Conservation (phyloP, 371 early-diverging fungal species). For the Apophysomyces trapeziformis region DNA sequence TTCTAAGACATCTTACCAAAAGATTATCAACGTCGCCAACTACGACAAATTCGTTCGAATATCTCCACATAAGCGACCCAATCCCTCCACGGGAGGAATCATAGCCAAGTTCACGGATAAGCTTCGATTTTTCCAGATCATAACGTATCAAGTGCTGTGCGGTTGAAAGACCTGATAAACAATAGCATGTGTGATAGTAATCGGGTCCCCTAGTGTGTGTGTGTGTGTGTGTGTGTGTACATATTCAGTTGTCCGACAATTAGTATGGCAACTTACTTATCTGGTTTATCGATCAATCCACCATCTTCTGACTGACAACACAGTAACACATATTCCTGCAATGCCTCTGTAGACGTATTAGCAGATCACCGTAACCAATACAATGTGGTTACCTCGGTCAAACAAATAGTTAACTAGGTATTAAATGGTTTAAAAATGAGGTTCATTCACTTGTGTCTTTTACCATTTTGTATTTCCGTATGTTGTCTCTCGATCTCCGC, state of each 20-base stretch:
- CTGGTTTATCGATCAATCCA: constrained; percentile 93
- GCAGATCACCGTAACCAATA: constrained; percentile 1
- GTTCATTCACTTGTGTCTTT: not conserved
- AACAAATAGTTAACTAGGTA: constrained; percentile 44
- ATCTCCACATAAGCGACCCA: constrained; percentile 44
- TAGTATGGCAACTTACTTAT: constrained; percentile 56
- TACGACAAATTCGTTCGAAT: constrained; percentile 43
- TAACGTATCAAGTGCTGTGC: constrained; percentile 56
- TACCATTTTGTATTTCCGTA: constrained; percentile 13
- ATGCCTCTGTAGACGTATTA: constrained; percentile 53
- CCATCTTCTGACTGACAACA: constrained; percentile 86
- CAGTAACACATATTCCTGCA: constrained; percentile 86
- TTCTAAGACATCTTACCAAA: constrained; percentile 35
- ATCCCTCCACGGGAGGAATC: constrained; percentile 34
- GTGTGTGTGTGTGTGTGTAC: too few relatives aligned
- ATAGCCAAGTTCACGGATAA: constrained; percentile 33
- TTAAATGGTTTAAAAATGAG: not conserved
- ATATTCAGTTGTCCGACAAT: not conserved
- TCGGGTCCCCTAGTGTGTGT: constrained; percentile 66
- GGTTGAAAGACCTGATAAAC: constrained; percentile 84
- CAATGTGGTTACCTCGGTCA: constrained; percentile 54
- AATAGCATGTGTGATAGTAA: constrained; percentile 96
- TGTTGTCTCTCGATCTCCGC: constrained; percentile 37
- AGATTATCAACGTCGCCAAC: constrained; percentile 60
- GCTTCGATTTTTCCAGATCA: constrained; percentile 22